A percentile compares a stretch with the other conserved stretches of the same genome.
These are phyloP conservation scores for Sarcodon sp. DNA, from an alignment of 768 basidiomycete genomes.

Conservation along the genomic window DNA sequence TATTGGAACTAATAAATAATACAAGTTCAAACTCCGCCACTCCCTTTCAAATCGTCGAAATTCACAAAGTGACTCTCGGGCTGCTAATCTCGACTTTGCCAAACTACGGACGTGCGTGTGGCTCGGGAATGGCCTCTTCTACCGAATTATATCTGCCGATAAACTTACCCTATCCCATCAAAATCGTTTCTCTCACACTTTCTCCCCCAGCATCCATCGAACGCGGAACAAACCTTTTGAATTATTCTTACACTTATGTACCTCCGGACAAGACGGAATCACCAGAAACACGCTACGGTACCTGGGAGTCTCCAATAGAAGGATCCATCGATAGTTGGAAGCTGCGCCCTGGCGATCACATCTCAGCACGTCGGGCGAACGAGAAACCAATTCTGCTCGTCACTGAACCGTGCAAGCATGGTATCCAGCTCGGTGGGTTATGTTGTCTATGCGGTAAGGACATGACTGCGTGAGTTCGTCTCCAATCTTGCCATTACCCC, in stretches of 20 bases:
- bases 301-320: constrained; percentile 84
- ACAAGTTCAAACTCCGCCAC: too few species aligned
- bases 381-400: constrained; percentile 52
- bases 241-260: constrained; percentile 63
- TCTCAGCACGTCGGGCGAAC: constrained; percentile 45
- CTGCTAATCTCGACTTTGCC: too few species aligned
- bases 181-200: constrained; percentile 57
- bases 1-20: too few species aligned
- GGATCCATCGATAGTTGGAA: constrained; percentile 68
- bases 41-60: too few species aligned
- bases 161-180: constrained; percentile 80
- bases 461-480: constrained; percentile 63
- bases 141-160: constrained; percentile 70
- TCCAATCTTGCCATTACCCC: constrained; percentile 3
- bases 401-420: constrained; percentile 92
- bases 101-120: too few species aligned
- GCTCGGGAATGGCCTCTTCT: constrained; percentile 33
- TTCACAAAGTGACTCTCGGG: too few species aligned
- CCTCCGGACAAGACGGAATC: constrained; percentile 18
- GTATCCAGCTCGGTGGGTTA: constrained; percentile 82
- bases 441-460: constrained; percentile 95
- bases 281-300: constrained; percentile 60
- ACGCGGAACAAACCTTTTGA: constrained; percentile 71
- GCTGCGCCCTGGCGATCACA: constrained; percentile 48
- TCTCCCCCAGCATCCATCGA: constrained; percentile 29